Evolutionary conservation across 257 asterid species (phyloP).

Genomic region (Echites panduratus): DNA sequence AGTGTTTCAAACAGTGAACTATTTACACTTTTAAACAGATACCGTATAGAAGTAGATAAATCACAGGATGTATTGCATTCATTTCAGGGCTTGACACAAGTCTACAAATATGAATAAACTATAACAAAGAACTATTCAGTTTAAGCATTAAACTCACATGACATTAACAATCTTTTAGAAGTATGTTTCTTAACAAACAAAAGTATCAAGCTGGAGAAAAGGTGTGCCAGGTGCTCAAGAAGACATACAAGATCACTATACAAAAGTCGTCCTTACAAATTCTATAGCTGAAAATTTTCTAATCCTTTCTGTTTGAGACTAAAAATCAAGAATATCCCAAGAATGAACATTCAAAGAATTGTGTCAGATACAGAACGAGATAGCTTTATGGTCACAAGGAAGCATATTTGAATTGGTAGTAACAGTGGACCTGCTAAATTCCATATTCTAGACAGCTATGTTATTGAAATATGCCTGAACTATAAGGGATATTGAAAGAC

Average conservation of each 20-base stretch:
- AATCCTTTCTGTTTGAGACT: neutral
- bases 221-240: neutral
- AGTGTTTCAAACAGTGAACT: neutral
- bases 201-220: neutral
- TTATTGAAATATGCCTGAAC: neutral
- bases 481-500: neutral
- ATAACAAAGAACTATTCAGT: neutral
- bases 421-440: neutral
- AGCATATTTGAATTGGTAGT: neutral
- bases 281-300: neutral
- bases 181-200: neutral
- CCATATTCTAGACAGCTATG: neutral
- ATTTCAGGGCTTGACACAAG: neutral
- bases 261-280: neutral
- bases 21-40: neutral
- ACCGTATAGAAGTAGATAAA: neutral
- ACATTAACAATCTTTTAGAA: neutral
- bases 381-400: neutral
- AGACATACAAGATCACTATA: neutral
- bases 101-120: neutral
- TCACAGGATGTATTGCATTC: neutral
- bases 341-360: neutral
- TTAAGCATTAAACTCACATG: neutral
- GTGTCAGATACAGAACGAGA: neutral
- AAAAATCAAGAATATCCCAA: neutral